Evolutionary conservation across 345 rosid species (phyloP).

Genomic region (Eucalyptus tenuipes): DNA sequence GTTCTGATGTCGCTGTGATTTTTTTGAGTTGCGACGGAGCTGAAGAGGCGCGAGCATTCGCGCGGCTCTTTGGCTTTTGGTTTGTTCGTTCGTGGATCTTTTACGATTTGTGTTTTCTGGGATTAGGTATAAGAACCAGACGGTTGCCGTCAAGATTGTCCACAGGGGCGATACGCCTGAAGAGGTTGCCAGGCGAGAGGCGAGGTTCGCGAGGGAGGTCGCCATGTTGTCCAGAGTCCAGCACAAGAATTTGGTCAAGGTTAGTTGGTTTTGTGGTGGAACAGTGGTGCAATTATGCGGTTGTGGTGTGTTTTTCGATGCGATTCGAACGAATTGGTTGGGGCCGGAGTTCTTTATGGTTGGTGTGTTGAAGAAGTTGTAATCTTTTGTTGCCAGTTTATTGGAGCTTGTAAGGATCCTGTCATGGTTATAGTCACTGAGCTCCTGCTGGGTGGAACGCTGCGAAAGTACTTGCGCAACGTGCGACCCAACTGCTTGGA

Average conservation of each 20-base stretch:
- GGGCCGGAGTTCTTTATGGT: no score
- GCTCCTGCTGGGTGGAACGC: conserved; percentile 75
- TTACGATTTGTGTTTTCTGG: background rate
- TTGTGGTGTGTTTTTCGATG: background rate
- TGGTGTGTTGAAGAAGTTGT: background rate
- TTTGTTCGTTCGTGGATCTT: background rate
- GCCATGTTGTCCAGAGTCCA: conserved; percentile 86
- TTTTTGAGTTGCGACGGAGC: background rate
- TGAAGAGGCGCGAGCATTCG: background rate
- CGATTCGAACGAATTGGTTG: background rate
- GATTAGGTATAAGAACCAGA: conserved; percentile 66
- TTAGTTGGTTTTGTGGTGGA: conserved; percentile 1
- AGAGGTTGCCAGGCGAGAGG: conserved; percentile 70
- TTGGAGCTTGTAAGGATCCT: conserved; percentile 96
- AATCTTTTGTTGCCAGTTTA: conserved; percentile 37
- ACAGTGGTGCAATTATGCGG: background rate
- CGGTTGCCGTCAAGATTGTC: conserved; percentile 76
- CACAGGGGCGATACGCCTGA: conserved; percentile 76
- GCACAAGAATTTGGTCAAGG: conserved; percentile 93
- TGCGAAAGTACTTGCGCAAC: conserved; percentile 70
- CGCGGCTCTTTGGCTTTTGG: background rate
- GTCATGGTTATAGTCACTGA: conserved; percentile 96
- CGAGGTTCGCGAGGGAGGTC: conserved; percentile 77
- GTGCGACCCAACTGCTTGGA: conserved; percentile 67
- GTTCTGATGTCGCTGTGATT: background rate